Conservation (phyloP, 2,329 filamentous ascomycete species). For the Trichoderma hamatum region DNA sequence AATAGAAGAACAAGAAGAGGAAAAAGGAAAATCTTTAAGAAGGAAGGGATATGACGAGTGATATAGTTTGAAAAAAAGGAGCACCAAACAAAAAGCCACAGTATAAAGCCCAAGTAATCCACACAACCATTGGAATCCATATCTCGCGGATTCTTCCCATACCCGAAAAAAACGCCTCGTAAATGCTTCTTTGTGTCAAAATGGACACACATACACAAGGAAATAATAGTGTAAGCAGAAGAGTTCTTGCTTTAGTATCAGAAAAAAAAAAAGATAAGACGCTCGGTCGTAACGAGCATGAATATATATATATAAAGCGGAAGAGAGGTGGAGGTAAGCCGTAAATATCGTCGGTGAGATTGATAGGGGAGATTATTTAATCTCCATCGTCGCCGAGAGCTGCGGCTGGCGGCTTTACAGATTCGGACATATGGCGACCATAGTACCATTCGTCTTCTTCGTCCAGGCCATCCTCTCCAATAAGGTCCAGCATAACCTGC, state of each 20-base stretch:
- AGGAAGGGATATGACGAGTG: conserved; percentile 6
- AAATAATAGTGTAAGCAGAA: conserved; percentile 10
- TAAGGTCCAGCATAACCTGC: conserved; percentile 65
- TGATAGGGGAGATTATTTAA: not conserved
- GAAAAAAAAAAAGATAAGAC: conserved; percentile 9
- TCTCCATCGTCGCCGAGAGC: conserved; percentile 57
- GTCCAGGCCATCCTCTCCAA: conserved; percentile 61
- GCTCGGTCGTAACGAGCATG: conserved; percentile 3
- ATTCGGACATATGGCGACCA: conserved; percentile 56
- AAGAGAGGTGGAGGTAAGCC: not conserved
- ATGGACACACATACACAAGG: conserved; percentile 22
- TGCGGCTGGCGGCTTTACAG: conserved; percentile 55
- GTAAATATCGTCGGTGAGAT: not conserved
- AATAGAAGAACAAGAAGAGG: not conserved
- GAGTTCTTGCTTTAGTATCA: not conserved
- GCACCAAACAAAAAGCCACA: not conserved
- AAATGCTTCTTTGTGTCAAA: conserved; percentile 25
- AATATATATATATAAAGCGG: not conserved
- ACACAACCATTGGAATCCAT: conserved; percentile 7
- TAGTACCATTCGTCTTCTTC: conserved; percentile 67
- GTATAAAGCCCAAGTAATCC: conserved; percentile 7
- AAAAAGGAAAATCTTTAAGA: conserved; percentile 1
- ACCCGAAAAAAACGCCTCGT: conserved; percentile 24
- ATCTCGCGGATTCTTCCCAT: conserved; percentile 3
- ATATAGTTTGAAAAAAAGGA: not conserved